Evolutionary conservation across 2,329 filamentous ascomycete genomes (phyloP).

Genomic region (Hypoxylon sp.): DNA sequence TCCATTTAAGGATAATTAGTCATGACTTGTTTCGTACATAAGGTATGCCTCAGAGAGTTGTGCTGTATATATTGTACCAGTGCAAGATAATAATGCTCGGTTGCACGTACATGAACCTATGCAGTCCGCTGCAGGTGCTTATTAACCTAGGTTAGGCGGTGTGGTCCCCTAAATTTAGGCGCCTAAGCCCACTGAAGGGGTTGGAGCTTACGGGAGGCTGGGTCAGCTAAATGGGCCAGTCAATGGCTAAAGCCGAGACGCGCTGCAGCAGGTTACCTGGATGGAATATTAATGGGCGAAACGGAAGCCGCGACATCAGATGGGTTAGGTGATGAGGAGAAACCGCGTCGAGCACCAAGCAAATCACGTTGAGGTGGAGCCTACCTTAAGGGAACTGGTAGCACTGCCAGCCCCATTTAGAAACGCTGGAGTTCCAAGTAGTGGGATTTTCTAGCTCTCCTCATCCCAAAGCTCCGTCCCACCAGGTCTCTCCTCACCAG

Average conservation of each 20-base stretch:
- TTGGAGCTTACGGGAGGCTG: slow-evolving; percentile 27
- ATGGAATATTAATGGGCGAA: neutral
- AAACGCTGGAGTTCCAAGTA: slow-evolving; percentile 24
- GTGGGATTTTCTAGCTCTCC: slow-evolving; percentile 7
- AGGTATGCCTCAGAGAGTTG: neutral
- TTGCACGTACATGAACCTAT: neutral
- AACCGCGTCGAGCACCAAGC: slow-evolving; percentile 29
- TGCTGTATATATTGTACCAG: neutral
- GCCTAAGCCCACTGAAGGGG: slow-evolving; percentile 21
- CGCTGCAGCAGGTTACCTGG: slow-evolving; percentile 35
- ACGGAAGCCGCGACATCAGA: slow-evolving; percentile 33
- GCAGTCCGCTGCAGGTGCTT: neutral
- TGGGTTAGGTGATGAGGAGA: slow-evolving; percentile 32
- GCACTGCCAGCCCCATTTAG: slow-evolving; percentile 14
- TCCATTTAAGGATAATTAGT: neutral
- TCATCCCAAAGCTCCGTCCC: slow-evolving; percentile 3
- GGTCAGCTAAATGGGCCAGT: slow-evolving; percentile 14
- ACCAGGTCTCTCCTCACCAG: slow-evolving; percentile 23
- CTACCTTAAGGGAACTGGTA: slow-evolving; percentile 22
- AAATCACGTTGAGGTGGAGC: slow-evolving; percentile 28
- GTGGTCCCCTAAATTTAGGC: slow-evolving; percentile 12
- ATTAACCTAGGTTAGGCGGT: slow-evolving; percentile 16
- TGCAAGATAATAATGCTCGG: neutral
- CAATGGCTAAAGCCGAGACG: slow-evolving; percentile 33
- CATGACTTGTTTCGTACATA: neutral